Evolutionary conservation across 1,284 basidiomycete genomes (phyloP).

Genomic region (Pterulicium gracile): DNA sequence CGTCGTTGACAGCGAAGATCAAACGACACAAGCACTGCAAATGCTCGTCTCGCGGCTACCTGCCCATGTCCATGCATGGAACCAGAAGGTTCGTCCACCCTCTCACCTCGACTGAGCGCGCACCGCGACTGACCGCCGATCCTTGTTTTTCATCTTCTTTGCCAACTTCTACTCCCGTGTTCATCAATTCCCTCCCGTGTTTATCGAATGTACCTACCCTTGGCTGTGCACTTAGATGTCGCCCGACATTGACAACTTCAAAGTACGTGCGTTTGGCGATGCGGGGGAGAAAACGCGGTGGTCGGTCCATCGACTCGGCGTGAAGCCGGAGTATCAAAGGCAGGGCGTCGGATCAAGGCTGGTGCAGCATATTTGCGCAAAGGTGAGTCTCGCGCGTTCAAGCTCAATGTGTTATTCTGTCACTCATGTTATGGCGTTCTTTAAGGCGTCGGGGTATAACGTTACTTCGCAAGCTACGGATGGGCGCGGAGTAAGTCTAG

Average conservation of each 20-base stretch:
- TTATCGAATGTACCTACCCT: neutral
- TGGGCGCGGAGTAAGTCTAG: neutral
- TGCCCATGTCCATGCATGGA: neutral
- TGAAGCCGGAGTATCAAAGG: neutral
- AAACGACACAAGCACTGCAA: neutral
- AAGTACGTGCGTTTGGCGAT: neutral
- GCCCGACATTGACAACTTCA: neutral
- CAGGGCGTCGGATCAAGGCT: neutral
- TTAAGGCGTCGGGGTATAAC: neutral
- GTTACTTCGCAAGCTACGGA: neutral
- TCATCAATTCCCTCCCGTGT: neutral
- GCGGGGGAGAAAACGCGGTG: neutral
- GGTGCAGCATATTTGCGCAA: neutral
- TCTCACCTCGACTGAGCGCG: no score
- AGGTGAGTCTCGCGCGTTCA: no score
- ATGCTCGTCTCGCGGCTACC: neutral
- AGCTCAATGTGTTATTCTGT: no score
- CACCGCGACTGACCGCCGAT: no score
- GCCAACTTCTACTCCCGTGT: neutral
- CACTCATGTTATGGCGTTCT: no score
- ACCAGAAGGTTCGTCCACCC: neutral
- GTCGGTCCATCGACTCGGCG: neutral
- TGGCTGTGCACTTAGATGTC: neutral
- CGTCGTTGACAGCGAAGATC: neutral
- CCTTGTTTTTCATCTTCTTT: no score